Percentiles rank a stretch among this genome's conserved stretches.
Conservation (phyloP, 371 early-diverging fungal species). For the Apophysomyces ossiformis region DNA sequence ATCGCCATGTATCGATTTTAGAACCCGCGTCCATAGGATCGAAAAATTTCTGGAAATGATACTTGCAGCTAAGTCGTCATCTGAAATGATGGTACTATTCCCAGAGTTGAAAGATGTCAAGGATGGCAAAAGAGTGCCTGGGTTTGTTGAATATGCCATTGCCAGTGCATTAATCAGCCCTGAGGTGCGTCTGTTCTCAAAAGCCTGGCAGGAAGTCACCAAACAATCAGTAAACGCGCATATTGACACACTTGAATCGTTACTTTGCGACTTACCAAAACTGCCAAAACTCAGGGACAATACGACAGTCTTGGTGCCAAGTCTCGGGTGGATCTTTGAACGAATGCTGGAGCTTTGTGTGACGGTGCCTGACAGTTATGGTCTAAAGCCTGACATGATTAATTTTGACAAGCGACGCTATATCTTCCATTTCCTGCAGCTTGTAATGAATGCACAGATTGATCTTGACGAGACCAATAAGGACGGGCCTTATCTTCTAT, state of each 20-base stretch:
- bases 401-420: conserved; percentile 78
- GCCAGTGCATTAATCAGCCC: conserved; percentile 80
- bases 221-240: conserved; percentile 46
- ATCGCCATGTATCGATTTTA: conserved; percentile 47
- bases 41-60: conserved; percentile 69
- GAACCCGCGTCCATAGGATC: conserved; percentile 62
- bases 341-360: conserved; percentile 54
- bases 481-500: conserved; percentile 17
- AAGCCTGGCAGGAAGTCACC: conserved; percentile 74
- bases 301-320: conserved; percentile 40
- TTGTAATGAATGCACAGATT: conserved; percentile 49
- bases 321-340: conserved; percentile 62
- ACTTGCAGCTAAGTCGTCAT: conserved; percentile 52
- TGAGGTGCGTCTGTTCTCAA: conserved; percentile 70
- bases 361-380: conserved; percentile 49
- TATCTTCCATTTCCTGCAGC: conserved; percentile 64
- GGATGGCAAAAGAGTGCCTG: conserved; percentile 56
- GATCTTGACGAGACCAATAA: conserved; percentile 28
- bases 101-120: conserved; percentile 36
- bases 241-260: conserved; percentile 65
- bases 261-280: conserved; percentile 17
- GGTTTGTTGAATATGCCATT: conserved; percentile 80
- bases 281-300: neutral
- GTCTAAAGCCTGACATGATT: conserved; percentile 51
- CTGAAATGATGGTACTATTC: conserved; percentile 40